Base-by-base conservation (phyloP, 75 land plant species). In the Cunninghamia lanceolata region DNA sequence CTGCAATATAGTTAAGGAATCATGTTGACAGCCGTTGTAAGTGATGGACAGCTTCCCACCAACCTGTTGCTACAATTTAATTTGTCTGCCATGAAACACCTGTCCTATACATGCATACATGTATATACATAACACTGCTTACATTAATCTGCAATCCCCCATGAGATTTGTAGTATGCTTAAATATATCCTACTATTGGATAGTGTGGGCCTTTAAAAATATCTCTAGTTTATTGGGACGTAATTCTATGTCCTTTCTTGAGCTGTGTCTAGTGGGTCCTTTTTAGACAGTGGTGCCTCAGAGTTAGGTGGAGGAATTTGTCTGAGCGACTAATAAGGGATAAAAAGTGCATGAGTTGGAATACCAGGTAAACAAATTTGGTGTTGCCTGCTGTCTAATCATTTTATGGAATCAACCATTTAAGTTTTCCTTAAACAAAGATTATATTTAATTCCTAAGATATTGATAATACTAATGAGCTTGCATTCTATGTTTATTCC, bases 11-110 rank as follows among this genome's bases (percentile, higher is more conserved):
- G 78, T 75, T 63, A 9, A 77, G n/a, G 80, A 38, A 25, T 40
- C 45, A 39, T 77, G 43, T 38, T 40, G 80, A 39, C 43, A 77
- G 45, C 42, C 43, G 39, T 40, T 77, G 80, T 40, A 77, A 9
- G 39, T 38, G 43, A 77, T 38, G 39, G 39, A 21, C 28, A 77
- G 39, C 42, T 77, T 77, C 80, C 43, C 80, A 77, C 42, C 80
- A 39, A 39, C 80, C 43, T 39, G 42, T 77, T 77, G 80, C 80
- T 77, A 39, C 43, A 77, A 39, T 77, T 21, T 19, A 77, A 77
- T 77, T 40, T 77, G 39, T 39, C 80, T 39, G 80, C 43, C 80
- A 77, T 77, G 80, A 5, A 77, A 77, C 68, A 63, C 68, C 19
- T 63, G 25, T 63, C 68, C 68, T 25, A 63, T 63, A 63, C 68